Conservation (phyloP, 108 stramenopile species). For the Nannochloropsis salina region DNA sequence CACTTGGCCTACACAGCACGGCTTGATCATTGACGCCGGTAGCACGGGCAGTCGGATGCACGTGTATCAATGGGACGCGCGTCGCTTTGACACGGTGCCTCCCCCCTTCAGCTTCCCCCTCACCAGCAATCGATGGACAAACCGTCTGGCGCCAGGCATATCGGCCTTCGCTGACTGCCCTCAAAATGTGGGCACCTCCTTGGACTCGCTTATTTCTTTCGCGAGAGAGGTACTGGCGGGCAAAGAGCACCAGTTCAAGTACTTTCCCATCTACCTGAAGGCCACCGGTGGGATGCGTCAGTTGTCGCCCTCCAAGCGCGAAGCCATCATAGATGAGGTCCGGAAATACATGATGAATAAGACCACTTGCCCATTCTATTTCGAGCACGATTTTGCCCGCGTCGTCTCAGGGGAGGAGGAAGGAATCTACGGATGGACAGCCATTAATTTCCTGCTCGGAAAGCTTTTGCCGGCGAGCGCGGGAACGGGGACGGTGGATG, state of each 20-base stretch:
- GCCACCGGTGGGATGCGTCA: constrained; percentile 78
- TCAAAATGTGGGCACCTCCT: constrained; percentile 61
- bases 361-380: constrained; percentile 63
- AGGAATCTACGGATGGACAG: constrained; percentile 81
- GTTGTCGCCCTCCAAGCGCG: constrained; percentile 58
- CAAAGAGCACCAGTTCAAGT: constrained; percentile 59
- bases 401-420: constrained; percentile 86
- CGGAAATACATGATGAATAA: constrained; percentile 61
- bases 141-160: constrained; percentile 70
- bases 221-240: constrained; percentile 67
- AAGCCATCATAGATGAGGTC: constrained; percentile 61
- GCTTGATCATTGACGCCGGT: constrained; percentile 81
- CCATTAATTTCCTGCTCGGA: constrained; percentile 70
- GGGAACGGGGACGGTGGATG: constrained; percentile 58
- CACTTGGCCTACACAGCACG: constrained; percentile 29
- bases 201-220: constrained; percentile 72
- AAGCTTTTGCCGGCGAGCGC: constrained; percentile 61
- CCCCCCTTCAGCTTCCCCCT: constrained; percentile 60
- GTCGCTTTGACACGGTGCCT: constrained; percentile 43
- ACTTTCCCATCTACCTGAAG: constrained; percentile 79
- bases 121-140: constrained; percentile 72
- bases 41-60: constrained; percentile 78
- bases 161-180: constrained; percentile 53
- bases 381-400: constrained; percentile 66
- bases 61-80: constrained; percentile 66